A percentile compares a stretch with the other conserved stretches of the same genome.
Evolutionary conservation across 805 yeast species (phyloP).

Genomic region (Komagataella ulmi): DNA sequence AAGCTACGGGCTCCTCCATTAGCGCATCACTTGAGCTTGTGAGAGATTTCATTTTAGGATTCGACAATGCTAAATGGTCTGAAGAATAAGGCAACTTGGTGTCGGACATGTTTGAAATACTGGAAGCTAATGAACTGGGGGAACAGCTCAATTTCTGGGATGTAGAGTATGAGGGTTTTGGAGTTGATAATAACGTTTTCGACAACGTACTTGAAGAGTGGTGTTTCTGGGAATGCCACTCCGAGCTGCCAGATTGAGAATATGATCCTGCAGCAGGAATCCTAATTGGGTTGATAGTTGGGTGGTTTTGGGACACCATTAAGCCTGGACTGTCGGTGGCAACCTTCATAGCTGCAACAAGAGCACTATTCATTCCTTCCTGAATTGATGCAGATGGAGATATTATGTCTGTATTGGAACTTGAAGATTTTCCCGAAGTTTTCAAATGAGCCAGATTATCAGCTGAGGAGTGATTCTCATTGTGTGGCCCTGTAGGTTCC

Average conservation of each 20-base stretch:
- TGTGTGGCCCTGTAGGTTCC: neutral
- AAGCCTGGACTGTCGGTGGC: neutral
- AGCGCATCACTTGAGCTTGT: neutral
- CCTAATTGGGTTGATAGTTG: neutral
- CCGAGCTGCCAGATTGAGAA: neutral
- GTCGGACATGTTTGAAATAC: neutral
- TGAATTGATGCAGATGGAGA: neutral
- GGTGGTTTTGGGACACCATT: neutral
- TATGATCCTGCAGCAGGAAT: neutral
- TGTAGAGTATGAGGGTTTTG: neutral
- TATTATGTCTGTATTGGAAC: neutral
- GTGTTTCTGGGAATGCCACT: neutral
- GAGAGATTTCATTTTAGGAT: neutral
- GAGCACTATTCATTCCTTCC: neutral
- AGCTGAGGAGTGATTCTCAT: neutral
- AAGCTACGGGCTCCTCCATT: neutral
- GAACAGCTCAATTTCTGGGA: neutral
- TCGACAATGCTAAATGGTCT: neutral
- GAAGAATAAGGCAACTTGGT: neutral
- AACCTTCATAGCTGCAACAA: neutral
- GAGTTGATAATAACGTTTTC: neutral
- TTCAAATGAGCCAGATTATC: neutral
- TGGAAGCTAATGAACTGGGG: neutral
- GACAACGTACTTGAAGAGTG: neutral
- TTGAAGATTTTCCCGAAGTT: neutral